Base-by-base conservation (phyloP, 2,329 filamentous ascomycete species). In the Epicoccum sorghinum region DNA sequence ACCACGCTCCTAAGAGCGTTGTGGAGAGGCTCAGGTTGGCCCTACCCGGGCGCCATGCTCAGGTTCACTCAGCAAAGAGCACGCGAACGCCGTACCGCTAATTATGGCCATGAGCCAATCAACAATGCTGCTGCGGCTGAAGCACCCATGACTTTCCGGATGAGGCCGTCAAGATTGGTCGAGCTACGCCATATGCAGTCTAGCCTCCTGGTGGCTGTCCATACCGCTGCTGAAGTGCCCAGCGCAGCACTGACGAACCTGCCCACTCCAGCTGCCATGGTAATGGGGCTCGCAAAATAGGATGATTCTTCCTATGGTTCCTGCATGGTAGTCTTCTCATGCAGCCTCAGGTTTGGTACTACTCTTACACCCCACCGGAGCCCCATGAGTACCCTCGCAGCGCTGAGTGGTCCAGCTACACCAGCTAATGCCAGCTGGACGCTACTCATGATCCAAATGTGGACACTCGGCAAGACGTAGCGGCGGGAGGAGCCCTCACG, bases 401-500 rank as follows among this genome's bases (percentile, higher is more conserved):
- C 70, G 68, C 69, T 74, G 69, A 72, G 70, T 68, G 65, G 64
- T 66, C 56, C 55, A 66, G 39, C 54, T 51, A 39, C 47, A 55
- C 55, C 56, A 55, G 61, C 57, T 49, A 61, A 48, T 57, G 60
- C 69, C 71, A 74, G 72, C 72, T 75, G 71, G 71, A 62, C 59
- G 62, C 65, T 69, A 65, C 66, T 66, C 65, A 69, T 54, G 61
- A 57, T 66, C 66, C 62, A 62, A 66, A 64, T 67, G 71, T 72
- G 71, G 69, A 67, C 33, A 64, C 67, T 72, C 67, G 70, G 70
- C 67, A 72, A 67, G 62, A 52, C 63, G 58, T 72, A 68, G 67
- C 68, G 66, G 66, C 69, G 70, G 72, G 69, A 72, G 64, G 52
- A 68, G 69, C 64, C 70, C 69, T 72, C 66, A 65, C 57, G 57